phyloP scores from a whole-genome alignment of 2,329 filamentous ascomycete species.

The Macrophomina tecta region DNA sequence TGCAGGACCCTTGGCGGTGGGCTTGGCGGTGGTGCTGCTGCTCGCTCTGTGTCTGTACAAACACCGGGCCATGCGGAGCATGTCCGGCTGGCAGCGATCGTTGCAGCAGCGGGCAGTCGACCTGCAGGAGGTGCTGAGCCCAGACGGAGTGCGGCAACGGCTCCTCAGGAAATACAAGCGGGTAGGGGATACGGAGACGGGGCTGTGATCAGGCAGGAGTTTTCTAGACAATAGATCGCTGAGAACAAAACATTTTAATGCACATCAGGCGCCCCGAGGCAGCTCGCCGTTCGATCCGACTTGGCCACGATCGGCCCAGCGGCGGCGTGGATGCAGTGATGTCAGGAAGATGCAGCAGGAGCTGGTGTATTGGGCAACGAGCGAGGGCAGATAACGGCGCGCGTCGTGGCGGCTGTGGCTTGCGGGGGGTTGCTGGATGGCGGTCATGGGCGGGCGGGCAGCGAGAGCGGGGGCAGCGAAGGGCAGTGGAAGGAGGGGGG shows the following conservation, averaged over 20 bases:
- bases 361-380: neutral
- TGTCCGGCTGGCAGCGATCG: slow-evolving; percentile 27
- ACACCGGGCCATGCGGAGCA: slow-evolving; percentile 27
- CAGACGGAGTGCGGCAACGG: slow-evolving; percentile 20
- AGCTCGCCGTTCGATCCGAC: slow-evolving; percentile 7
- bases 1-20: slow-evolving; percentile 22
- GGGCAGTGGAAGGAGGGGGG: neutral
- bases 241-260: slow-evolving; percentile 14
- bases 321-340: no score
- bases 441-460: neutral
- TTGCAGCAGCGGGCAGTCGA: slow-evolving; percentile 24
- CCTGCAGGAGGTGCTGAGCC: slow-evolving; percentile 25
- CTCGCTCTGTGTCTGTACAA: slow-evolving; percentile 27
- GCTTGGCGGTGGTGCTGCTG: slow-evolving; percentile 12
- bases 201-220: slow-evolving; percentile 1
- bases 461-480: neutral
- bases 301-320: neutral
- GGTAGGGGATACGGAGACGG: slow-evolving; percentile 25
- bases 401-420: slow-evolving; percentile 11
- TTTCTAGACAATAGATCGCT: neutral
- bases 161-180: slow-evolving; percentile 21
- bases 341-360: no score
- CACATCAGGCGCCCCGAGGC: slow-evolving; percentile 7
- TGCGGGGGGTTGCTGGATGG: neutral
- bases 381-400: neutral